These are phyloP conservation scores for Phylloporus rhodoxanthus DNA, from an alignment of 768 basidiomycete genomes.

Conservation along the genomic window DNA sequence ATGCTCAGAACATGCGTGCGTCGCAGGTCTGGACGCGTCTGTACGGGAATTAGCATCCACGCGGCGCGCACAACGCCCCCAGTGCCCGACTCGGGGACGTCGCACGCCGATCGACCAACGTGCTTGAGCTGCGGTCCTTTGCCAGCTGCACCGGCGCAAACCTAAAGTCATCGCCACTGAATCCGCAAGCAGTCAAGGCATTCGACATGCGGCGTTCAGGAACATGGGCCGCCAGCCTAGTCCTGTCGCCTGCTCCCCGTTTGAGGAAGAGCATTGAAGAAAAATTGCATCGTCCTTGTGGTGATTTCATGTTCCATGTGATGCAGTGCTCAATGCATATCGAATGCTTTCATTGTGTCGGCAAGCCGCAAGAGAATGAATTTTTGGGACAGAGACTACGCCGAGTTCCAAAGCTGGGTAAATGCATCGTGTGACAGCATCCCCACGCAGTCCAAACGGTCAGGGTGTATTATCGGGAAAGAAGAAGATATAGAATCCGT, in stretches of 20 bases:
- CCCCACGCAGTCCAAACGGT: background rate
- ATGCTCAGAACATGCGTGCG: background rate
- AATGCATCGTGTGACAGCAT: background rate
- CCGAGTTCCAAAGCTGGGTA: background rate
- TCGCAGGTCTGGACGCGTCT: background rate
- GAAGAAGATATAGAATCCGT: slow-evolving; percentile 4
- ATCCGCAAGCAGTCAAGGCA: background rate
- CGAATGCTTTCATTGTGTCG: background rate
- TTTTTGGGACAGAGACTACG: background rate
- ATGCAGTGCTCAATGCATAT: background rate
- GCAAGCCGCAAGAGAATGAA: background rate
- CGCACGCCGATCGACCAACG: background rate
- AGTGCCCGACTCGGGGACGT: background rate
- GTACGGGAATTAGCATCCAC: background rate
- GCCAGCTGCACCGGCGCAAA: background rate
- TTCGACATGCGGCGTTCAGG: background rate
- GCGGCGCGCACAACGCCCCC: background rate
- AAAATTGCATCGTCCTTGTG: background rate
- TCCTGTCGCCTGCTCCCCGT: background rate
- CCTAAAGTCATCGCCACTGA: background rate
- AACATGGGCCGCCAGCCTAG: background rate
- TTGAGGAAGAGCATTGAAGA: background rate
- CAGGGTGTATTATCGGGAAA: slow-evolving; percentile 1
- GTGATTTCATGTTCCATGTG: background rate
- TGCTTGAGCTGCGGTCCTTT: background rate